These are phyloP conservation scores for Patellaria atrata DNA, from an alignment of 495 filamentous ascomycete genomes.

Conservation along the genomic window DNA sequence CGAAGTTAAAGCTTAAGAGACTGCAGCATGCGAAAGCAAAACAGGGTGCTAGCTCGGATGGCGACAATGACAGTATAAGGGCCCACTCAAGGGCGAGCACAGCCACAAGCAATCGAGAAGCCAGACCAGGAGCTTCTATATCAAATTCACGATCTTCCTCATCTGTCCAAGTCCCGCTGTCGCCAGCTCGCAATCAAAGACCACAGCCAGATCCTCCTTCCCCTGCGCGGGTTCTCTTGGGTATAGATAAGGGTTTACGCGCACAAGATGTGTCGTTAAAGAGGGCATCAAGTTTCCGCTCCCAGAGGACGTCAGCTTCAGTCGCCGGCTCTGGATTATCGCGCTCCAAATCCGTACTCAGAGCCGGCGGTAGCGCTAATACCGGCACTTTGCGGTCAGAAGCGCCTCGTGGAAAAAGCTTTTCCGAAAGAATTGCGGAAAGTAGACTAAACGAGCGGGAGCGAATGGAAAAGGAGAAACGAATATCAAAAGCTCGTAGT, in stretches of 20 bases:
- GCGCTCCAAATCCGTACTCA: slow-evolving; percentile 6
- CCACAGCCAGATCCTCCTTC: slow-evolving; percentile 44
- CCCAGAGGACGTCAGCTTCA: not conserved
- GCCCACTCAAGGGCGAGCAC: slow-evolving; percentile 11
- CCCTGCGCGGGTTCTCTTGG: slow-evolving; percentile 64
- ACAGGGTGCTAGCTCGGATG: slow-evolving; percentile 25
- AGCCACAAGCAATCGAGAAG: slow-evolving; percentile 7
- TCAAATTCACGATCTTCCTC: slow-evolving; percentile 11
- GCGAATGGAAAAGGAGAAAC: slow-evolving; percentile 38
- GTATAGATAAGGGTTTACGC: slow-evolving; percentile 78
- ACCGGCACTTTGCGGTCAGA: slow-evolving; percentile 12
- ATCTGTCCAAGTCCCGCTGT: slow-evolving; percentile 64
- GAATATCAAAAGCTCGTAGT: slow-evolving; percentile 45
- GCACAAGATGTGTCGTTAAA: slow-evolving; percentile 76
- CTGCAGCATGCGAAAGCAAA: slow-evolving; percentile 33
- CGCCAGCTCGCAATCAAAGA: slow-evolving; percentile 47
- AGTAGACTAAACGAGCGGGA: slow-evolving; percentile 38
- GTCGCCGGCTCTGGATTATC: slow-evolving; percentile 3
- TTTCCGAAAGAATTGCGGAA: slow-evolving; percentile 76
- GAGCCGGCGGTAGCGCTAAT: no score
- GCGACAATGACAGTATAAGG: slow-evolving; percentile 5
- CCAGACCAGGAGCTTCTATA: slow-evolving; percentile 5
- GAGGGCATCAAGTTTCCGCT: slow-evolving; percentile 42
- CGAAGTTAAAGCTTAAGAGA: slow-evolving; percentile 76
- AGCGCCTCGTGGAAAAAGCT: slow-evolving; percentile 43